Conservation (phyloP, 73 alveolate genomes). For the Uronychia binucleata region DNA sequence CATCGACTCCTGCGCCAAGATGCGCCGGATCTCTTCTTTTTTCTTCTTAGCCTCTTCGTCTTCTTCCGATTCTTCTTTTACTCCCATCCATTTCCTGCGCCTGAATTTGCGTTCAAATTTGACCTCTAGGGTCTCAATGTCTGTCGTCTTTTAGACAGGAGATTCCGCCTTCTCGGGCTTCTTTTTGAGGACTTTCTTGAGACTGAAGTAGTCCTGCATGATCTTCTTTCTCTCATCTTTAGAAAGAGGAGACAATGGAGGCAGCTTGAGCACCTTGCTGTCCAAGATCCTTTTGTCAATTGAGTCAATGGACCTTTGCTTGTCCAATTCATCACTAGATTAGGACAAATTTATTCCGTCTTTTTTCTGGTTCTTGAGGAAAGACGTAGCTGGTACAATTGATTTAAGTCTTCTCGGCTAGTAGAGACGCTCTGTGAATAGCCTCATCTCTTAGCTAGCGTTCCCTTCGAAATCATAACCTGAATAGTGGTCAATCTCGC, state of each 20-base stretch:
- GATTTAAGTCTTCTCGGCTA: too few relatives aligned
- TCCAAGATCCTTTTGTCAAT: too few relatives aligned
- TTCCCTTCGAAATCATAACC: too few relatives aligned
- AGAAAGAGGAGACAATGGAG: background rate
- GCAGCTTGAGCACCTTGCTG: background rate
- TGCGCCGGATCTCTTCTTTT: background rate
- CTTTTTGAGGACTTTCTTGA: background rate
- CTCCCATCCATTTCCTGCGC: background rate
- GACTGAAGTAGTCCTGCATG: background rate
- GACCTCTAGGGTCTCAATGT: background rate
- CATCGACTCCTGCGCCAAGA: background rate
- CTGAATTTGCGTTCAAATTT: background rate
- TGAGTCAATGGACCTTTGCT: too few relatives aligned
- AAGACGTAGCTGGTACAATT: too few relatives aligned
- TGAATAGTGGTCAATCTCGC: too few relatives aligned
- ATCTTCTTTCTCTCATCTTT: background rate
- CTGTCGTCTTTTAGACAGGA: too few relatives aligned
- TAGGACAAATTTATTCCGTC: too few relatives aligned
- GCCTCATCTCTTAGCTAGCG: too few relatives aligned
- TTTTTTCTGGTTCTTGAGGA: too few relatives aligned
- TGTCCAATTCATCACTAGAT: too few relatives aligned
- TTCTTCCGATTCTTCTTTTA: background rate
- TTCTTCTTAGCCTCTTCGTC: background rate
- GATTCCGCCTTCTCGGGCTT: background rate
- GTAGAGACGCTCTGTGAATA: too few relatives aligned